Percentiles rank a stretch among this genome's conserved stretches.
phyloP scores from a whole-genome alignment of 2,329 filamentous ascomycete genomes.

The Talaromyces sp. region DNA sequence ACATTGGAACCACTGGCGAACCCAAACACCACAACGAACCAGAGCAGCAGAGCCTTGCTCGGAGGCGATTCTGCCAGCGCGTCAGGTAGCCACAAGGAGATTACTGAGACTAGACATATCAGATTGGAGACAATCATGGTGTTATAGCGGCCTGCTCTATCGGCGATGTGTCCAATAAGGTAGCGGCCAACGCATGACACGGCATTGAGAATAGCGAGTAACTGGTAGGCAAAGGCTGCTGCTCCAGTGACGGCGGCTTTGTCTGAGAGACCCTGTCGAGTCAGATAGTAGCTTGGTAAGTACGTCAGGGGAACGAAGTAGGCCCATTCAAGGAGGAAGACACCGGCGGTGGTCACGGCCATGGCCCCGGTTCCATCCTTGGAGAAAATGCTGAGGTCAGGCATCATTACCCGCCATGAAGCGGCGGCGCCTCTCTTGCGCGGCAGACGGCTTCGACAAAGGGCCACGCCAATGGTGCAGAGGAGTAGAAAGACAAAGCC shows the following conservation, averaged over 20 bases:
- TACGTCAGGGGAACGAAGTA: conserved; percentile 40
- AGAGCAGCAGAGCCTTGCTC: conserved; percentile 26
- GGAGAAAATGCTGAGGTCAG: conserved; percentile 2
- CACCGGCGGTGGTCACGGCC: conserved; percentile 29
- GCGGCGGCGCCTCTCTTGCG: conserved; percentile 20
- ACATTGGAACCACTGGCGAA: conserved; percentile 41
- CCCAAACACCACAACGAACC: conserved; percentile 33
- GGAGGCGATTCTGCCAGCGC: neutral
- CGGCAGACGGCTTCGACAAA: conserved; percentile 28
- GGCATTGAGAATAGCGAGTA: conserved; percentile 35
- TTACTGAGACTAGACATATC: conserved; percentile 26
- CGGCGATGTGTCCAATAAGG: conserved; percentile 29
- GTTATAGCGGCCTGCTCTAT: conserved; percentile 30
- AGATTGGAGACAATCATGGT: conserved; percentile 26
- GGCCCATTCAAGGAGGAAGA: conserved; percentile 38
- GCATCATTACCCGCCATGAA: conserved; percentile 7
- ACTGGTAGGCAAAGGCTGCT: conserved; percentile 29
- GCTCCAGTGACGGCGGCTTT: conserved; percentile 29
- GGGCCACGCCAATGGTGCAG: conserved; percentile 25
- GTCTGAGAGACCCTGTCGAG: conserved; percentile 6
- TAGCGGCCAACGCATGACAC: conserved; percentile 29
- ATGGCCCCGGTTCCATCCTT: conserved; percentile 7
- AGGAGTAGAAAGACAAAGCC: conserved; percentile 27
- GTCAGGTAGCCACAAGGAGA: conserved; percentile 27
- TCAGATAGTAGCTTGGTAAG: conserved; percentile 31